phyloP scores from a whole-genome alignment of 768 basidiomycete species.

The Kwoniella dendrophila region DNA sequence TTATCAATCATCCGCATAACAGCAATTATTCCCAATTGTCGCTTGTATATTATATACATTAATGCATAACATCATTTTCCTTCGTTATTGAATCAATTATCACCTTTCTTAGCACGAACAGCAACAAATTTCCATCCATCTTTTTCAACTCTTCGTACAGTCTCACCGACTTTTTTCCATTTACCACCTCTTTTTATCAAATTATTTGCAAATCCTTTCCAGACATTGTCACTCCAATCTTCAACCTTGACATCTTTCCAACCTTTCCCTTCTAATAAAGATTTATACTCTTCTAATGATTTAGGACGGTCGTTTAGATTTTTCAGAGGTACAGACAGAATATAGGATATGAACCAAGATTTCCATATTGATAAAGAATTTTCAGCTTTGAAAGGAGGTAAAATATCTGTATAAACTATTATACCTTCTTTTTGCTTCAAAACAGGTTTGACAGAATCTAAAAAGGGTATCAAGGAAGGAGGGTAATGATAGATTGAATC shows the following conservation, averaged over 20 bases:
- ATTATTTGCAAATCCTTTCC: conserved; percentile 29
- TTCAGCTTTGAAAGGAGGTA: conserved; percentile 29
- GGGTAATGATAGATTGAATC: conserved; percentile 50
- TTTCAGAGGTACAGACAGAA: conserved; percentile 30
- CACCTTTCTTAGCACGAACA: conserved; percentile 30
- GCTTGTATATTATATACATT: no score
- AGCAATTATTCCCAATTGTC: no score
- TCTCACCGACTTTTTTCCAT: conserved; percentile 28
- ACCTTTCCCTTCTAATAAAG: conserved; percentile 25
- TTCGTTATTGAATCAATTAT: no score
- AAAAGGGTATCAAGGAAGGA: conserved; percentile 37
- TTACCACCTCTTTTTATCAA: conserved; percentile 23
- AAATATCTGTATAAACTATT: conserved; percentile 44
- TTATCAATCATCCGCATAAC: no score
- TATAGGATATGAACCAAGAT: conserved; percentile 28
- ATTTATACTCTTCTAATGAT: conserved; percentile 26
- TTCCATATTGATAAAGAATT: conserved; percentile 16
- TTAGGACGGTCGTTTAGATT: conserved; percentile 30
- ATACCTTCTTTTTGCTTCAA: conserved; percentile 23
- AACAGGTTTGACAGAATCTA: conserved; percentile 14
- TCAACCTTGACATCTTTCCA: conserved; percentile 32
- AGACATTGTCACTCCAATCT: conserved; percentile 46
- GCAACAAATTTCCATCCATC: conserved; percentile 44
- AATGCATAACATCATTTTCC: no score
- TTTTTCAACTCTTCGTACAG: conserved; percentile 17